Base-by-base conservation (phyloP, 73 alveolate species). In the Paramecium pentaurelia region DNA sequence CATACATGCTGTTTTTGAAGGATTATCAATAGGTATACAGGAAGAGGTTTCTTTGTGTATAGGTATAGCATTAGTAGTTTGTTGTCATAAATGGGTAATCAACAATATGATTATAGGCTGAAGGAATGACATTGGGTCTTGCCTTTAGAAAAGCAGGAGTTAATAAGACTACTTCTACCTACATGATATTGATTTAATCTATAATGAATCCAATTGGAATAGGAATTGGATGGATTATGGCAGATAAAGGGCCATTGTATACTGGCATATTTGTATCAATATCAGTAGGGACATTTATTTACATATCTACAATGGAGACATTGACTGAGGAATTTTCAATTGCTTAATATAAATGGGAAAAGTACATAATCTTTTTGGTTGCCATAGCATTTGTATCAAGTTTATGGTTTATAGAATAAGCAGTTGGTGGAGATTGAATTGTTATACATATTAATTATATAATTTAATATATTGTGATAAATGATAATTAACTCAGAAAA, bases 1-100 rank as follows among this genome's bases (percentile, higher is more conserved):
- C 12, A 95, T 97, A 27, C 99, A 98, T 90, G 97, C 99, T 4
- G 93, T 97, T 86, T 97, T 98, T 60, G 99, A 98, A 94, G 99
- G 99, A 32, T 92, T 96, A 18, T 99, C 99, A 10, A 94, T 96
- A 8, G 99, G 99, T 6, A 95, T 98, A 14, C 89, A 93, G 92
- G 90, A 96, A 32, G 95, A 96, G 16, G 60, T 95, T 6, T 73
- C 91, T 49, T 96, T 92, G 16, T 95, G 97, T 16, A 86, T 96
- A 12, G 95, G 95, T 51, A 93, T 95, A 25, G 96, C 97, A 51
- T 84, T 96, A 49, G 99, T 98, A 27, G 96, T 98, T 14, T 70
- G 88, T 16, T 90, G 96, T 16, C 99, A 98, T 94, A 96, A 98
- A 90, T 95, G 98, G 98, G 99, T 96, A 45, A 97, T 95, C 2